Evolutionary conservation across 2,329 filamentous ascomycete species (phyloP).

Genomic region (Botrytis deweyae): DNA sequence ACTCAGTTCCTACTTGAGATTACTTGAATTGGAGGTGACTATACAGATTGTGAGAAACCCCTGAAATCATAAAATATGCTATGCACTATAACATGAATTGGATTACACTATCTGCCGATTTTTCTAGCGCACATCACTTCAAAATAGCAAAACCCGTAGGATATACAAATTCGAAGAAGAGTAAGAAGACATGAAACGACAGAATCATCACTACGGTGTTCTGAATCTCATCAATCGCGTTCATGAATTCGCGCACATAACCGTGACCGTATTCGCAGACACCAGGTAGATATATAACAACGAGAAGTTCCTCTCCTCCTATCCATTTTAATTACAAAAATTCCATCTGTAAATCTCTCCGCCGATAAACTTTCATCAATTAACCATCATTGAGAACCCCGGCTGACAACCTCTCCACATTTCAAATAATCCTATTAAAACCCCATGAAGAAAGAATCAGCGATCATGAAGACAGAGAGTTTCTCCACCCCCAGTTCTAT

Average conservation of each 20-base stretch:
- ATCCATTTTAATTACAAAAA: not conserved
- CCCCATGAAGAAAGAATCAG: not conserved
- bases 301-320: not conserved
- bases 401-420: not conserved
- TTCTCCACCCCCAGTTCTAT: not conserved
- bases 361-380: no score
- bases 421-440: not conserved
- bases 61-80: not conserved
- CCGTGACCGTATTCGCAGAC: not conserved
- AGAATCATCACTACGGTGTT: not conserved
- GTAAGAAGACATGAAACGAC: not conserved
- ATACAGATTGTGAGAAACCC: not conserved
- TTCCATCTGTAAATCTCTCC: not conserved
- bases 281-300: not conserved
- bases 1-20: not conserved
- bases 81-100: no score
- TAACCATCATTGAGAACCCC: not conserved
- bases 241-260: not conserved
- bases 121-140: not conserved
- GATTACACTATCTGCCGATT: no score
- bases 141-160: rapidly evolving
- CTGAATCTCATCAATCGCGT: not conserved
- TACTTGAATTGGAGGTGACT: no score
- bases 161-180: not conserved
- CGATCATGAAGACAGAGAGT: not conserved